phyloP scores from a whole-genome alignment of 1,284 basidiomycete species.

The Ustilago trichophora region DNA sequence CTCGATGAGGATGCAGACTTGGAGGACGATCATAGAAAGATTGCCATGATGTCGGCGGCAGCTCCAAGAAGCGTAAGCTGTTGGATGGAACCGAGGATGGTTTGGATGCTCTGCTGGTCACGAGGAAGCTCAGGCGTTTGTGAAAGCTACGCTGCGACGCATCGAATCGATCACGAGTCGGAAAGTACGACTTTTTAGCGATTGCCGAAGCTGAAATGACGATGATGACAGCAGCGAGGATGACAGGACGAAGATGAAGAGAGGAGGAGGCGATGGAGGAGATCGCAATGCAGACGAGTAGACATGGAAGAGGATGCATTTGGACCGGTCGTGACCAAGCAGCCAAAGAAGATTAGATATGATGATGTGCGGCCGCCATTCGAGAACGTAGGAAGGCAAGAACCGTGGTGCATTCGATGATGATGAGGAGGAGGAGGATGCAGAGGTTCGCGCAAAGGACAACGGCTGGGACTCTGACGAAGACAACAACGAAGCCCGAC shows the following conservation, averaged over 20 bases:
- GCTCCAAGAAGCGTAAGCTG: constrained; percentile 49
- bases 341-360: constrained; percentile 21
- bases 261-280: background rate
- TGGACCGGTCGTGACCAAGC: constrained; percentile 17
- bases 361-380: constrained; percentile 15
- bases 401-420: constrained; percentile 11
- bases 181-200: constrained; percentile 54
- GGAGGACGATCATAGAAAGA: constrained; percentile 44
- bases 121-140: constrained; percentile 57
- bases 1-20: constrained; percentile 64
- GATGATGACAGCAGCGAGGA: constrained; percentile 13
- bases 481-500: constrained; percentile 10
- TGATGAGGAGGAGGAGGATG: constrained; percentile 23
- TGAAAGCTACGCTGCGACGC: constrained; percentile 52
- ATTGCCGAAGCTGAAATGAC: constrained; percentile 12
- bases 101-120: constrained; percentile 51
- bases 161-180: constrained; percentile 35
- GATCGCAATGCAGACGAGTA: constrained; percentile 3
- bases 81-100: constrained; percentile 54
- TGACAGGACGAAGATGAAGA: background rate
- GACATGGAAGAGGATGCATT: constrained; percentile 29
- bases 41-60: constrained; percentile 24
- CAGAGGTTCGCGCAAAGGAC: background rate
- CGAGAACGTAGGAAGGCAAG: constrained; percentile 21
- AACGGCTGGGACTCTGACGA: constrained; percentile 30